Percentiles rank a stretch among this genome's conserved stretches.
phyloP scores from a whole-genome alignment of 2,329 filamentous ascomycete genomes.

The Cercospora zeae-maydis region DNA sequence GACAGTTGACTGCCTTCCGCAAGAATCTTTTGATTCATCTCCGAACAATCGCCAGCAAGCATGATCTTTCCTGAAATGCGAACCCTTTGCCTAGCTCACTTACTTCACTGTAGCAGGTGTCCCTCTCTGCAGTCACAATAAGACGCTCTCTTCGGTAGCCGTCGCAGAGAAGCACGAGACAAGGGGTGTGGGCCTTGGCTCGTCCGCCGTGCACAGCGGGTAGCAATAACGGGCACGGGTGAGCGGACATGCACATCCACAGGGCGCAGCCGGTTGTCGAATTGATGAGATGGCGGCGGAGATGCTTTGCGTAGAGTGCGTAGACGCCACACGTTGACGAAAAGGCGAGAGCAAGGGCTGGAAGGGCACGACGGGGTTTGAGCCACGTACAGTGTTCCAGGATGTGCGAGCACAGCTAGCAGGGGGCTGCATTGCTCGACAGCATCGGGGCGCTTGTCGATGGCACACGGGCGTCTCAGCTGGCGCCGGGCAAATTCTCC shows the following conservation, averaged over 20 bases:
- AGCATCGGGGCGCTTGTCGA: background rate
- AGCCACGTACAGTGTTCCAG: slow-evolving; percentile 1
- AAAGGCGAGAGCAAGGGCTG: background rate
- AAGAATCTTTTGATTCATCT: too few relatives aligned
- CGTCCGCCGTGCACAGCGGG: background rate
- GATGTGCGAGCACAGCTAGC: slow-evolving; percentile 9
- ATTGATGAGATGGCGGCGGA: too few relatives aligned
- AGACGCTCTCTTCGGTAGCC: too few relatives aligned
- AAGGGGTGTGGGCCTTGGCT: background rate
- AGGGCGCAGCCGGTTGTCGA: too few relatives aligned
- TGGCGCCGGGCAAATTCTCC: too few relatives aligned
- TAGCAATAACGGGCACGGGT: background rate
- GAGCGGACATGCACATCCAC: background rate
- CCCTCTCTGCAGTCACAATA: too few relatives aligned
- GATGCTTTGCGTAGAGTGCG: background rate
- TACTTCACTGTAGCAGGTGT: too few relatives aligned
- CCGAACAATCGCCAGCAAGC: too few relatives aligned
- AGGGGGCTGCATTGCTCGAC: slow-evolving; percentile 1
- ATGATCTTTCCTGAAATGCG: too few relatives aligned
- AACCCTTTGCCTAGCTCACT: too few relatives aligned
- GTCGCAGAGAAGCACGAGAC: background rate
- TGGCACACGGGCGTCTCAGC: slow-evolving; percentile 4
- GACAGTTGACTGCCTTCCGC: too few relatives aligned
- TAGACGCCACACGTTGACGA: background rate
- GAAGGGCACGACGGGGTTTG: too few relatives aligned